Base-by-base conservation (phyloP, 768 basidiomycete genomes). In the Stropharia rugosoannulata region DNA sequence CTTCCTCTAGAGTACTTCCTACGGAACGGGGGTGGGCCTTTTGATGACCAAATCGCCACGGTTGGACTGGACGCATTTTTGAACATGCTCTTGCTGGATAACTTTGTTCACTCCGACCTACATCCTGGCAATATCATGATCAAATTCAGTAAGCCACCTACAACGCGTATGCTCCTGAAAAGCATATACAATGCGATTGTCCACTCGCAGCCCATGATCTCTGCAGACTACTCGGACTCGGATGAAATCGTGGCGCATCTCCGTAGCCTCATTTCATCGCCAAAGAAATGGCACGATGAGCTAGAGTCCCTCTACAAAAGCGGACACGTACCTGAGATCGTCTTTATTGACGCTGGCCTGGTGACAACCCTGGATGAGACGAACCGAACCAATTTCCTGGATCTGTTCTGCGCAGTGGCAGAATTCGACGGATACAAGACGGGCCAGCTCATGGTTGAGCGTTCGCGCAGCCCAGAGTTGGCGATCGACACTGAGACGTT, bases 71-170 rank as follows among this genome's bases (percentile, higher is more conserved):
- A 98, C 70, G 95, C 95, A 1, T 99, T 98, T 72, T 68, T 99
- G 70, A 94, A 98, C 73, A 99, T 99, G 97, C 84, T 99, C 16
- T 77, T 99, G 1, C 77, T 99, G 43, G 97, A 99, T 71, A 98
- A 99, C 71, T 99, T 97, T 71, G 94, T 96, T 9, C 97, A 98
- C 68, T 80, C 90, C 3, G 92, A 93, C 66, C 81, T 93, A 18
- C 92, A 93, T 68, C 90, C 92, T 2, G 96, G 96, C 29, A 98
- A 98, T 69, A 95, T 98, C 71, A 91, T 97, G 87, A 85, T 99
- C 76, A 97, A 96, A 68, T 98, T 98, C 75, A 88, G 85, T 66
- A 92, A 90, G 68, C 93, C 93, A 0, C 83, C 89, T 8, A 81
- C 84, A 0, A 89, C 92, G 0, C 71, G 76, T 42, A 77, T 84